Percentiles rank a stretch among this genome's conserved stretches.
Evolutionary conservation across 2,329 filamentous ascomycete genomes (phyloP).

Genomic region (Chaetothyriales sp.): DNA sequence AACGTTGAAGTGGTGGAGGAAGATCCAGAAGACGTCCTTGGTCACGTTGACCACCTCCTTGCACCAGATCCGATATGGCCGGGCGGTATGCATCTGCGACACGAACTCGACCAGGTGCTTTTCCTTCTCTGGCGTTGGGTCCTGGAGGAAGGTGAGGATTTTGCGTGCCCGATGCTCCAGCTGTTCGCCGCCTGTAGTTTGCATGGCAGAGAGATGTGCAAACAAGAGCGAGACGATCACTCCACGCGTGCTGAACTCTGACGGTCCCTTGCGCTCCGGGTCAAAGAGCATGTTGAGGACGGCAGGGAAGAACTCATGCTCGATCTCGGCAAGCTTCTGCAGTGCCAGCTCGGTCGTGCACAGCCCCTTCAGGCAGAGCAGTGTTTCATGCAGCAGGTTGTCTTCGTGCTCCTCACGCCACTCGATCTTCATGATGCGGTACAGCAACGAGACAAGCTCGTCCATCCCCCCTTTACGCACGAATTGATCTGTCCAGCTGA

Average conservation of each 20-base stretch:
- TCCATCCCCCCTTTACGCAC: constrained; percentile 81
- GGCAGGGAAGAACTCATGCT: constrained; percentile 68
- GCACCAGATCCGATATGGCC: constrained; percentile 86
- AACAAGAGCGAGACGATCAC: constrained; percentile 83
- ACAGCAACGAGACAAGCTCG: constrained; percentile 70
- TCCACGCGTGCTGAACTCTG: constrained; percentile 84
- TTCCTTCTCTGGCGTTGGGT: constrained; percentile 61
- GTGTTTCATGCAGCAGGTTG: constrained; percentile 73
- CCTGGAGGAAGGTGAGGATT: constrained; percentile 66
- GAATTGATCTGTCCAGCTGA: constrained; percentile 88
- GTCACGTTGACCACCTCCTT: constrained; percentile 85
- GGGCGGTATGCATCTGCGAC: constrained; percentile 68
- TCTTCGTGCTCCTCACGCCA: constrained; percentile 98
- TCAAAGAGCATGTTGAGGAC: constrained; percentile 83
- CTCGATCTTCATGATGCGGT: constrained; percentile 87
- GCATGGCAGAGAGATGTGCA: constrained; percentile 54
- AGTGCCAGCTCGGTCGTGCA: constrained; percentile 82
- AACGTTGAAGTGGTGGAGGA: constrained; percentile 84
- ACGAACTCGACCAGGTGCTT: constrained; percentile 72
- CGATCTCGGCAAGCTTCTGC: constrained; percentile 64
- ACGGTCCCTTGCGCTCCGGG: constrained; percentile 93
- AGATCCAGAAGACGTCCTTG: constrained; percentile 99
- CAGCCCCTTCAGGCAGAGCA: constrained; percentile 84
- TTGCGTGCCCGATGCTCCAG: constrained; percentile 53
- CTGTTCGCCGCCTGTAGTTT: constrained; percentile 43